phyloP scores from a whole-genome alignment of 75 land plant species.

The Azolla pinnata region DNA sequence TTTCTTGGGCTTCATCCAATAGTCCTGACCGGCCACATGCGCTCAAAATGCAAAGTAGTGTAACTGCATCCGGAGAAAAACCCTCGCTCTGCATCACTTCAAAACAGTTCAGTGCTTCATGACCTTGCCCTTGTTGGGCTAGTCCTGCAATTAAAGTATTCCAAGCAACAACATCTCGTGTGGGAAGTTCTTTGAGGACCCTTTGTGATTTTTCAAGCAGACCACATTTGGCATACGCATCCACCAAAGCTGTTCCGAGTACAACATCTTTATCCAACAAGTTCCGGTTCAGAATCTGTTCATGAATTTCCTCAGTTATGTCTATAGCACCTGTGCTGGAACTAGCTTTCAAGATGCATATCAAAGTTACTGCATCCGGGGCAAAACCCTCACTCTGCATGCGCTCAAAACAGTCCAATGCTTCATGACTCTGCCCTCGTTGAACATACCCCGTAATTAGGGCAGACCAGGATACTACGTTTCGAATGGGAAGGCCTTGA shows the following conservation, averaged over 20 bases:
- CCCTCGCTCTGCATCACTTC: conserved; percentile 14
- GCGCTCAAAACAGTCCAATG: conserved; percentile 10
- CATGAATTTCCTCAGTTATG: conserved; percentile 10
- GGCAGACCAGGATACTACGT: conserved; percentile 19
- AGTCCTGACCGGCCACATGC: conserved; percentile 14
- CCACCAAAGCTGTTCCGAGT: conserved; percentile 2
- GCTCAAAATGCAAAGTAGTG: conserved; percentile 7
- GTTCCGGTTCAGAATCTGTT: not conserved
- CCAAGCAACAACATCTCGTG: conserved; percentile 2
- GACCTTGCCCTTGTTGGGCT: not conserved
- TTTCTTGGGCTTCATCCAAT: conserved; percentile 3
- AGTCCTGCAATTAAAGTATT: conserved; percentile 5
- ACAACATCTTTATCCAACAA: not conserved
- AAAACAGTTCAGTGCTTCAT: conserved; percentile 4
- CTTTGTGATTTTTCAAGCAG: not conserved
- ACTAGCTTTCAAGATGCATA: conserved; percentile 4
- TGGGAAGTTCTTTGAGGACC: not conserved
- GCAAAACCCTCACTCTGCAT: conserved; percentile 13
- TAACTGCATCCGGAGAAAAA: conserved; percentile 9
- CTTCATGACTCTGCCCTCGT: conserved; percentile 17
- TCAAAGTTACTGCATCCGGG: conserved; percentile 5
- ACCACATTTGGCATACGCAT: conserved; percentile 7
- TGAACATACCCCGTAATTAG: conserved; percentile 23
- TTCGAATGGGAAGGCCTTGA: not conserved
- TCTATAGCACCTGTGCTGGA: conserved; percentile 1